Base-by-base conservation (phyloP, 768 basidiomycete species). In the Rhodotorula kratochvilovae region DNA sequence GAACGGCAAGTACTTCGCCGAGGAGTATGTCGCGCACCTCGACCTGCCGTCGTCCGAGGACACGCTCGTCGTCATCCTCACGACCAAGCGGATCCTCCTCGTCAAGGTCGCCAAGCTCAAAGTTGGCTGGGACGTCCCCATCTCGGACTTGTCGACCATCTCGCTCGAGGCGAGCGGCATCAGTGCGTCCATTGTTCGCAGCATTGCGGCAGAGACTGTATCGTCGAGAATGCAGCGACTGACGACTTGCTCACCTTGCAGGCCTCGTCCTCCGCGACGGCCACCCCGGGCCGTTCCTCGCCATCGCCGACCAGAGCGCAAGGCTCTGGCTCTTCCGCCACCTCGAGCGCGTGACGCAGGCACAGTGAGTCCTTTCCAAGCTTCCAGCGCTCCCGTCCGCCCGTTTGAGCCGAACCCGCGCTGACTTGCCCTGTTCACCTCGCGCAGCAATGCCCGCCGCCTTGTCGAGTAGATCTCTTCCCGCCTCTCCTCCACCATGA, bases 81-180 rank as follows among this genome's bases (percentile, higher is more conserved):
- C 94, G 17, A 86, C 87, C 48, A 85, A 86, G 8, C 85, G 88
- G 57, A 85, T 97, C 46, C 80, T 97, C 39, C 88, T 89, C 19
- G 91, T 97, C 80, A 88, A 88, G 85, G 89, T 91, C 19, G 89
- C 86, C 79, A 91, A 86, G 78, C 85, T 98, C 48, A 86, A 86
- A 45, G 85, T 95, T 10, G 88, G 90, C 53, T 99, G 94, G 95
- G 92, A 97, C 74, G 74, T 59, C 23, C 88, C 92, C 0, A 87
- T 98, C 79, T 86, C 86, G 29, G 88, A 91, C 74, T 86, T 97
- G 6, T 88, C 90, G 79, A 91, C 90, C 27, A 87, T 98, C 56
- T 89, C 88, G 7, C 87, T 91, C 36, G 94, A 97, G 78, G 89
- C 93, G 77, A 91, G 87, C 25, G 94, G 94, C 2, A 91, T 99